These are phyloP conservation scores for Oryza australiensis DNA, from an alignment of 176 grass and related monocot species.

Conservation along the genomic window DNA sequence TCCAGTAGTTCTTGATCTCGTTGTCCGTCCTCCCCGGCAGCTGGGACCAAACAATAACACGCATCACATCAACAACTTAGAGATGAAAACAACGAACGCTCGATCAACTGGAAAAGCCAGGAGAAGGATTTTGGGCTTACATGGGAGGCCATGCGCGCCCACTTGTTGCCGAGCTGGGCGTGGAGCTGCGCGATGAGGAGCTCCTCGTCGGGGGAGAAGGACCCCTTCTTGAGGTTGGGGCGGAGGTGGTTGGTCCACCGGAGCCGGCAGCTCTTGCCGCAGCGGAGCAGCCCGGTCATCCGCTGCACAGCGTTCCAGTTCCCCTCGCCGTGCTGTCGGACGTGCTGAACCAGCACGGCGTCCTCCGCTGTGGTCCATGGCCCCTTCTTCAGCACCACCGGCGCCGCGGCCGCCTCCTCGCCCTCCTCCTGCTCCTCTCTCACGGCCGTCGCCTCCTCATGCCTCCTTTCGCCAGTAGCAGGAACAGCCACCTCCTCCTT, in stretches of 20 bases:
- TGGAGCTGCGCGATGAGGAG: conserved; percentile 62
- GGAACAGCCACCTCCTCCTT: background rate
- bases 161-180: conserved; percentile 73
- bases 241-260: conserved; percentile 88
- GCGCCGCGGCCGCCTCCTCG: background rate
- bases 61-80: background rate
- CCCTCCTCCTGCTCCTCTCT: background rate
- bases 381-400: conserved; percentile 61
- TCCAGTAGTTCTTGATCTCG: conserved; percentile 99
- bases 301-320: conserved; percentile 74
- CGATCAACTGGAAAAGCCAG: no score
- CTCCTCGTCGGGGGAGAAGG: conserved; percentile 73
- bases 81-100: background rate
- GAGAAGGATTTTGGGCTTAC: conserved; percentile 1
- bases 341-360: conserved; percentile 51
- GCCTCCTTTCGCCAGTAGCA: background rate
- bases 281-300: conserved; percentile 49
- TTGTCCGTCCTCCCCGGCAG: conserved; percentile 94
- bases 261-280: conserved; percentile 89
- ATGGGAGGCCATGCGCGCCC: conserved; percentile 67
- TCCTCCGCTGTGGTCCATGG: conserved; percentile 65
- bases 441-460: background rate
- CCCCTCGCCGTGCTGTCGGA: conserved; percentile 58
- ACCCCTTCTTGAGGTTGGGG: conserved; percentile 80
- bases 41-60: background rate